A percentile compares a stretch with the other conserved stretches of the same genome.
phyloP scores from a whole-genome alignment of 345 rosid species.

The Brassica rapa region DNA sequence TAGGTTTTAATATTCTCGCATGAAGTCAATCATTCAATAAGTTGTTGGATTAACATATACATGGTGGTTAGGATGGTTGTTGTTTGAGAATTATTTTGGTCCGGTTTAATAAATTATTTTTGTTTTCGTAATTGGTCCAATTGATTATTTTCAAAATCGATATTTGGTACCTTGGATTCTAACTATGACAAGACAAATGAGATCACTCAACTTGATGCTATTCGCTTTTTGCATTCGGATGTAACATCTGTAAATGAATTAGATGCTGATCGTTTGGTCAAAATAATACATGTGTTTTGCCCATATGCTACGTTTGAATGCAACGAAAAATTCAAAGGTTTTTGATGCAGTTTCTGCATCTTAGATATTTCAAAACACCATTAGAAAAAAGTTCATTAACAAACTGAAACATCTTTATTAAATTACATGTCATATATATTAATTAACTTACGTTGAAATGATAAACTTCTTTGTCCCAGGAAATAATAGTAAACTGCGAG shows the following conservation, averaged over 20 bases:
- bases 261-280: not conserved
- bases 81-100: slow-evolving; percentile 22
- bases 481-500: not conserved
- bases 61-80: slow-evolving; percentile 36
- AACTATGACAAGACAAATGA: not conserved
- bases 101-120: not conserved
- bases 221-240: not conserved
- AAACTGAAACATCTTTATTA: not conserved
- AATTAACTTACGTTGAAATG: not conserved
- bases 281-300: not conserved
- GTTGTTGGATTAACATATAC: slow-evolving; percentile 18
- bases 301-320: not conserved
- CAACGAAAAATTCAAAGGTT: not conserved
- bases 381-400: not conserved
- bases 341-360: not conserved
- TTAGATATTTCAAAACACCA: not conserved
- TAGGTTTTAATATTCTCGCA: slow-evolving; percentile 29
- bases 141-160: slow-evolving; percentile 3
- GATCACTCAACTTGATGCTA: not conserved
- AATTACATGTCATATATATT: not conserved
- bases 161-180: not conserved
- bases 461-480: not conserved
- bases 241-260: not conserved
- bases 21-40: slow-evolving; percentile 35
- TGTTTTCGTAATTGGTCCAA: slow-evolving; percentile 7